Percentiles rank a stretch among this genome's conserved stretches.
Conservation (phyloP, 2,329 filamentous ascomycete species). For the Pseudogymnoascus sp. region DNA sequence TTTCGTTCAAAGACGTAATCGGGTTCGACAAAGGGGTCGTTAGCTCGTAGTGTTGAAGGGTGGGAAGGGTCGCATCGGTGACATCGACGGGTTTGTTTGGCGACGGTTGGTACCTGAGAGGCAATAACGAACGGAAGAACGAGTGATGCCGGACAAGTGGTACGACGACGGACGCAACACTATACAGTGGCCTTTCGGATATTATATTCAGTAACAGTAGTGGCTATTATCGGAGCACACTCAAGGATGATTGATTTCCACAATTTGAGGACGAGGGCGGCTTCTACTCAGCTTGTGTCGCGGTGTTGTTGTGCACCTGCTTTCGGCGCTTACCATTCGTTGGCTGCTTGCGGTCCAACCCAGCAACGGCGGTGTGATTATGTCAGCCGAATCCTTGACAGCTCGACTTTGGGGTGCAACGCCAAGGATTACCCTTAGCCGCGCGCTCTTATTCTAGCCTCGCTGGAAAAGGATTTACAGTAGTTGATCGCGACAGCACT, state of each 20-base stretch:
- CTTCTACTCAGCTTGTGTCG: slow-evolving; percentile 9
- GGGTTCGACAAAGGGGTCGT: background rate
- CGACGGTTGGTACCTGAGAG: background rate
- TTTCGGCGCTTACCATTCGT: slow-evolving; percentile 10
- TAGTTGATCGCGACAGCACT: background rate
- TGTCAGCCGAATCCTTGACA: slow-evolving; percentile 4
- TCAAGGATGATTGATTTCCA: background rate
- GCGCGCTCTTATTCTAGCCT: background rate
- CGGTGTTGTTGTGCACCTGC: slow-evolving; percentile 10
- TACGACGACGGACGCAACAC: slow-evolving; percentile 6
- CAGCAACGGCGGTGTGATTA: slow-evolving; percentile 7
- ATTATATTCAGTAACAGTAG: slow-evolving; percentile 8
- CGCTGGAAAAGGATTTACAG: background rate
- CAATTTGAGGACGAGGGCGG: background rate
- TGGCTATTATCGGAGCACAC: slow-evolving; percentile 6
- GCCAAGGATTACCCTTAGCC: slow-evolving; percentile 3
- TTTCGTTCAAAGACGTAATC: background rate
- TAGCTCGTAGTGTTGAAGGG: background rate
- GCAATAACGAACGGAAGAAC: slow-evolving; percentile 5
- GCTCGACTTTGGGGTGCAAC: background rate
- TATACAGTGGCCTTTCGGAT: slow-evolving; percentile 6
- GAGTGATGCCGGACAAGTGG: slow-evolving; percentile 3
- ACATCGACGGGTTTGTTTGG: slow-evolving; percentile 7
- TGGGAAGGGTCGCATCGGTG: background rate
- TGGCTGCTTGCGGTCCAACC: slow-evolving; percentile 6